These are phyloP conservation scores for Dichotomocladium elegans DNA, from an alignment of 371 early-diverging fungal species.

Conservation along the genomic window DNA sequence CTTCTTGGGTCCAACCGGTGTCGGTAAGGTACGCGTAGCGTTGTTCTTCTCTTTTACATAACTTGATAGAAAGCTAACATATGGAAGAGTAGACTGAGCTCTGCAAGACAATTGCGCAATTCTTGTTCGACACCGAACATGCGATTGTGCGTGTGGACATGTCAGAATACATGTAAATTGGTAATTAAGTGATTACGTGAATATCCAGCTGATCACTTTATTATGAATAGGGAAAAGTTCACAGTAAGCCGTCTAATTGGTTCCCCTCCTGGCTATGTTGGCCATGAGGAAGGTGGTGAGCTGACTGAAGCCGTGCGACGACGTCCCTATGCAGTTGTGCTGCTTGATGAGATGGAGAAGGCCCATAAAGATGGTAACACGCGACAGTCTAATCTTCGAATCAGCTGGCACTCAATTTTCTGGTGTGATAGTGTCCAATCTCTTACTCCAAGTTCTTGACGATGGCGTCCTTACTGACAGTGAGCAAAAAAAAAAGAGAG, in stretches of 20 bases:
- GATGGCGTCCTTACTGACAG: conserved; percentile 89
- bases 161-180: conserved; percentile 84
- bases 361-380: conserved; percentile 68
- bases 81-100: conserved; percentile 74
- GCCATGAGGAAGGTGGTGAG: conserved; percentile 85
- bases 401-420: not conserved
- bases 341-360: conserved; percentile 94
- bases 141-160: conserved; percentile 90
- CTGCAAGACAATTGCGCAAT: conserved; percentile 84
- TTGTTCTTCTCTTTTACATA: too few relatives aligned
- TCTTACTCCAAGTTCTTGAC: conserved; percentile 85
- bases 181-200: not conserved
- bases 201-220: not conserved
- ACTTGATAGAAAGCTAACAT: not conserved
- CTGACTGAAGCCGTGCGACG: conserved; percentile 88
- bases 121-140: conserved; percentile 86
- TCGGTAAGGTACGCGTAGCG: conserved; percentile 75
- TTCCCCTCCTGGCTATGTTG: conserved; percentile 87
- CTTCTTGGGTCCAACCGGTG: conserved; percentile 93
- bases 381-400: not conserved
- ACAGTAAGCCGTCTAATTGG: conserved; percentile 84
- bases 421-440: conserved; percentile 56
- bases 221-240: conserved; percentile 35
- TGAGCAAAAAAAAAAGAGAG: too few relatives aligned
- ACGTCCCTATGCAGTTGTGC: conserved; percentile 86